These are phyloP conservation scores for Rauvolfia tetraphylla DNA, from an alignment of 257 asterid species.

Conservation along the genomic window DNA sequence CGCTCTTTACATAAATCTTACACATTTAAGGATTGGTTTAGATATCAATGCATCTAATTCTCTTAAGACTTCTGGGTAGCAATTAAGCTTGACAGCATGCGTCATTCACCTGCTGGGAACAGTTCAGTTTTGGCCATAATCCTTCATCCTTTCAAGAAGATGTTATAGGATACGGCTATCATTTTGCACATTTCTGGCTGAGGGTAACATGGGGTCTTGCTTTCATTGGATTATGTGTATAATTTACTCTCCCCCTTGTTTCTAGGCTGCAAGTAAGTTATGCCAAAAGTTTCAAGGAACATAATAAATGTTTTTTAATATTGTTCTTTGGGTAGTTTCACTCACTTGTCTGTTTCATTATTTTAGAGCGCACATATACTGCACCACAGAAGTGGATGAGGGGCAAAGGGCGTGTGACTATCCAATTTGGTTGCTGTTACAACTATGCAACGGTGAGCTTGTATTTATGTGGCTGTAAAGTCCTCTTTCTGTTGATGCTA, in stretches of 20 bases:
- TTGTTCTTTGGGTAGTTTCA: background rate
- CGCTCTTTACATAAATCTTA: background rate
- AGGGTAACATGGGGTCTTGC: background rate
- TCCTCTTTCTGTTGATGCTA: background rate
- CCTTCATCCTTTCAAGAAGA: background rate
- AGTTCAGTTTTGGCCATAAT: background rate
- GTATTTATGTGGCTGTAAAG: background rate
- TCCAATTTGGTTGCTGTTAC: slow-evolving; percentile 52
- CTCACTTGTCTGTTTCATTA: slow-evolving; percentile 4
- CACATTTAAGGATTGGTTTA: background rate
- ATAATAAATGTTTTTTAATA: background rate
- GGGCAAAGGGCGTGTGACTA: slow-evolving; percentile 46
- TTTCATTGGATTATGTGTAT: background rate
- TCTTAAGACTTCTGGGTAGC: background rate
- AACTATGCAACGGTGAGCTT: slow-evolving; percentile 30
- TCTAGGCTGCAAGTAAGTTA: background rate
- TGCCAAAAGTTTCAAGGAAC: background rate
- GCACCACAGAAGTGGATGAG: slow-evolving; percentile 45
- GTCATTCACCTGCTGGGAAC: background rate
- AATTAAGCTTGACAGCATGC: background rate
- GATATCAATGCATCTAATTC: background rate
- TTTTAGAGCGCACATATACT: slow-evolving; percentile 34
- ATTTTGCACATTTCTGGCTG: background rate
- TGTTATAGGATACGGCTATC: background rate
- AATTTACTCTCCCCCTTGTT: background rate